A percentile compares a stretch with the other conserved stretches of the same genome.
Evolutionary conservation across 176 grass and related monocot species (phyloP).

Genomic region (Aegilops sharonensis): DNA sequence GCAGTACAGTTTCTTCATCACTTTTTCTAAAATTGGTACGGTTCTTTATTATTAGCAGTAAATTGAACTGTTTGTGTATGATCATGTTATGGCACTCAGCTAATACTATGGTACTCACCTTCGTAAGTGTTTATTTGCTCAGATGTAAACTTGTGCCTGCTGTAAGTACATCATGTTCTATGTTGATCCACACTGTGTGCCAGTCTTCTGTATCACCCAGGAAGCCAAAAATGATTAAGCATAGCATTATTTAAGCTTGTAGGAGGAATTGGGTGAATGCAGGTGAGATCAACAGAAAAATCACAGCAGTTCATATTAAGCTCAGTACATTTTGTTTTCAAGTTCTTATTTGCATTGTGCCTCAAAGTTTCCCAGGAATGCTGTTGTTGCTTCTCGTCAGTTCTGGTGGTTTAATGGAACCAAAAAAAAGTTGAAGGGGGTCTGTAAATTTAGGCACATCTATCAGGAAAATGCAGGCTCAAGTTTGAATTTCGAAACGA

Average conservation of each 20-base stretch:
- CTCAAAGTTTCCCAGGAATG: not conserved
- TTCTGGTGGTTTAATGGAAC: not conserved
- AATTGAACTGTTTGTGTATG: no score
- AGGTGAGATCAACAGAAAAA: not conserved
- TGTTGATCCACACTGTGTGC: not conserved
- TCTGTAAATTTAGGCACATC: not conserved
- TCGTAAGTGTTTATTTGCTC: not conserved
- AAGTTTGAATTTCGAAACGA: not conserved
- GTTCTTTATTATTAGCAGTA: no score
- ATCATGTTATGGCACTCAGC: no score
- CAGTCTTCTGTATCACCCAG: not conserved
- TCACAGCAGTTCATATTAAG: not conserved
- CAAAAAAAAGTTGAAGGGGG: not conserved
- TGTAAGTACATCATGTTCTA: not conserved
- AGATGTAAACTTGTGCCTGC: not conserved
- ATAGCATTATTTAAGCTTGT: not conserved
- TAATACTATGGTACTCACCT: no score
- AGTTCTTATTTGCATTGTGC: not conserved
- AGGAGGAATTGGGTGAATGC: not conserved
- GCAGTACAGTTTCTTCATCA: not conserved
- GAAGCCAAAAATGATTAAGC: not conserved
- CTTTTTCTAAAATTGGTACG: not conserved
- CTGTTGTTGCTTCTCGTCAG: not conserved
- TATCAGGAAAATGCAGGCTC: not conserved
- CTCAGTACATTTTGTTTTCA: not conserved